These are phyloP conservation scores for Metroxylon sagu DNA, from an alignment of 176 grass and related monocot genomes.

Conservation along the genomic window DNA sequence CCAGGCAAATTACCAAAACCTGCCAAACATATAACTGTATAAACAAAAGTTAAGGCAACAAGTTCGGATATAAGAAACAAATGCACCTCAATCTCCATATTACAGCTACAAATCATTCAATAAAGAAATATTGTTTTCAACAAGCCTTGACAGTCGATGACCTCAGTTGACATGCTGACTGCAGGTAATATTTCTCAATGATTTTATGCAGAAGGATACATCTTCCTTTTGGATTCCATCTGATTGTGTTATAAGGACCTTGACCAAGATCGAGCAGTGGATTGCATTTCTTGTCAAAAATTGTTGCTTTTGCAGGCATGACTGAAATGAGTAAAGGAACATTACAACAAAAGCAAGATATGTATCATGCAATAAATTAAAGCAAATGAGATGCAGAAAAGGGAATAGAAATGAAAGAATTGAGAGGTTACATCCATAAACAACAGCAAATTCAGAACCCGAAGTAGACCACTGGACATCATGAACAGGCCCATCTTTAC, in stretches of 20 bases:
- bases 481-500: conserved; percentile 87
- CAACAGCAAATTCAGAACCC: conserved; percentile 77
- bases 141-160: too few relatives aligned
- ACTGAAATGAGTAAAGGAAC: conserved; percentile 49
- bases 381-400: neutral
- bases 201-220: conserved; percentile 51
- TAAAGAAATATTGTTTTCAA: too few relatives aligned
- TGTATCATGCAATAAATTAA: neutral
- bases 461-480: conserved; percentile 82
- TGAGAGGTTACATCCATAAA: conserved; percentile 82
- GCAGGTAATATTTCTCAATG: neutral
- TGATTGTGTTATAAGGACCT: conserved; percentile 90
- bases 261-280: conserved; percentile 85
- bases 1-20: conserved; percentile 97
- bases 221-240: conserved; percentile 91
- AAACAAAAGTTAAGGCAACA: conserved; percentile 42
- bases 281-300: conserved; percentile 91
- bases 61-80: neutral
- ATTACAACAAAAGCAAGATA: conserved; percentile 10
- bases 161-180: too few relatives aligned
- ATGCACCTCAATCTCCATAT: neutral
- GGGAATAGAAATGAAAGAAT: conserved; percentile 13
- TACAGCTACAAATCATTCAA: too few relatives aligned
- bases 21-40: conserved; percentile 76
- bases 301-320: conserved; percentile 84